Percentiles rank a stretch among this genome's conserved stretches.
phyloP scores from a whole-genome alignment of 1,284 basidiomycete genomes.

The Wallemia hederae region DNA sequence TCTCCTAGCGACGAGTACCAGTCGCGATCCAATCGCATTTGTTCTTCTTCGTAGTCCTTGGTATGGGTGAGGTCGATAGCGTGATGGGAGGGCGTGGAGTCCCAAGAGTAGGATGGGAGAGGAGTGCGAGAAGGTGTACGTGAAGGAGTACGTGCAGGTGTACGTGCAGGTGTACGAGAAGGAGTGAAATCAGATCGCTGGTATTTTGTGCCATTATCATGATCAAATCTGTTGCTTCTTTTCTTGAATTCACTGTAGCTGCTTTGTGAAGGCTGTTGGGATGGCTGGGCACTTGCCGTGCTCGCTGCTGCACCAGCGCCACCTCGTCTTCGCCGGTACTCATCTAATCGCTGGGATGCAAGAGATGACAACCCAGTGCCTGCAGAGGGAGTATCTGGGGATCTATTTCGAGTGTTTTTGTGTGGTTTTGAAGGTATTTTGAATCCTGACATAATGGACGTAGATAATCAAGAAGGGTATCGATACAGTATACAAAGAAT shows the following conservation, averaged over 20 bases:
- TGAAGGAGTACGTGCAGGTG: conserved; percentile 46
- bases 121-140: no score
- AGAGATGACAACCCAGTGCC: conserved; percentile 54
- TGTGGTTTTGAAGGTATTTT: no score
- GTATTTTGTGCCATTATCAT: conserved; percentile 57
- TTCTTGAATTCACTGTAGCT: conserved; percentile 11
- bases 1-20: conserved; percentile 68
- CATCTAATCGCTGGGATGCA: conserved; percentile 41
- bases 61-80: no score
- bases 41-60: conserved; percentile 84
- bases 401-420: conserved; percentile 40
- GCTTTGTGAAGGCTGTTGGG: conserved; percentile 4
- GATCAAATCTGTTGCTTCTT: conserved; percentile 10
- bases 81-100: no score
- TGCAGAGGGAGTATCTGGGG: conserved; percentile 77
- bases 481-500: no score
- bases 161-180: no score
- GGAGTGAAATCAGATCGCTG: conserved; percentile 33
- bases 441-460: neutral
- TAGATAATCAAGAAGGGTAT: neutral
- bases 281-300: conserved; percentile 4
- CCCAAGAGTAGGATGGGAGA: neutral
- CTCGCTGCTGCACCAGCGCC: neutral
- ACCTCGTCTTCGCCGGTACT: conserved; percentile 40
- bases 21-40: conserved; percentile 57